Evolutionary conservation across 495 filamentous ascomycete species (phyloP), one percentile per base, ranked within the genome.

Genomic region (Lasiosphaeria miniovina): DNA sequence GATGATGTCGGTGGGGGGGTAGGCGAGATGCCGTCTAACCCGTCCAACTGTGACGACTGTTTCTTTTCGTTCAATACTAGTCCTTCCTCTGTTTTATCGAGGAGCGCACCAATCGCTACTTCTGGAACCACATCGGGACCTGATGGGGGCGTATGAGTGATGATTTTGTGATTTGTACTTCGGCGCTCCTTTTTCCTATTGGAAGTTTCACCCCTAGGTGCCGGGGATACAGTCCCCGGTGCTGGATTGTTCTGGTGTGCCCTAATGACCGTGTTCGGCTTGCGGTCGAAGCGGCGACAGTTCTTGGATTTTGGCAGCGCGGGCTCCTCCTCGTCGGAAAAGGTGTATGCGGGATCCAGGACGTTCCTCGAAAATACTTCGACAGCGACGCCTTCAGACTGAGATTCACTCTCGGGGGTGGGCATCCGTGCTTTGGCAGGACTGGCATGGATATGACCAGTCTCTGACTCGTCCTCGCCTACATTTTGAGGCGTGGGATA

Each of bases 321-420:
- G 4, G 62, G 60, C 48, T 71, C 65, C 11, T 78, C 75, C 33
- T 78, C 75, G 51, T 78, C 75, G 1, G 75, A 78, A 54, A 78
- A 77, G 7, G 61, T 68, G 58, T 77, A 77, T 33, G 68, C 64
- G 2, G 69, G 63, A 54, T 76, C 71, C 12, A 72, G 35, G 7
- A 54, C 32, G 46, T 73, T 74, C 40, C 73, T 60, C 14, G 67
- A 63, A 49, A 74, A 71, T 4, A 56, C 46, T 49, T 74, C 65
- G 9, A 36, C 17, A 10, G 54, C 4, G 9, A 32, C 12, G 49
- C 31, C n/a, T 36, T 32, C 31, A 34, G 46, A 9, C n/a, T 36
- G 10, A 38, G 24, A 7, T 1, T 38, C 41, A 3, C 11, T 24
- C 34, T 54, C 40, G 10, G 38, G 36, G 5, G 49, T 9, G 14